phyloP scores from a whole-genome alignment of 257 asterid species.

The Nicotiana benthamiana region DNA sequence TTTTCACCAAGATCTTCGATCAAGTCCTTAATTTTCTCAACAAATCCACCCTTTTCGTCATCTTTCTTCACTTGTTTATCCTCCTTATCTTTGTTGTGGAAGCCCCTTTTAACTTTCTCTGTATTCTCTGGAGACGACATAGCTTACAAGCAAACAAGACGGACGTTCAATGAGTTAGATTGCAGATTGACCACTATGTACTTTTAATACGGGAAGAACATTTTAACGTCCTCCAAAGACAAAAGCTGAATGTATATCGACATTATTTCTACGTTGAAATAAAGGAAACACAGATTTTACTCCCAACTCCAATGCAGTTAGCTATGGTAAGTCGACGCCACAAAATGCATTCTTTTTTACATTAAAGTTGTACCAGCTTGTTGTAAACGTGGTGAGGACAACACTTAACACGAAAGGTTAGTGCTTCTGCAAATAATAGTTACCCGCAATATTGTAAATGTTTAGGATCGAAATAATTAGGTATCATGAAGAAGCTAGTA shows the following conservation, averaged over 20 bases:
- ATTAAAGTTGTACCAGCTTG: too few relatives aligned
- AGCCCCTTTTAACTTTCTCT: slow-evolving; percentile 42
- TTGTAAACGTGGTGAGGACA: too few relatives aligned
- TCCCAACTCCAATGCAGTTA: too few relatives aligned
- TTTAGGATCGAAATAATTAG: too few relatives aligned
- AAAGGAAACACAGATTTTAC: too few relatives aligned
- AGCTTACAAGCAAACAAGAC: slow-evolving; percentile 15
- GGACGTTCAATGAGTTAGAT: neutral
- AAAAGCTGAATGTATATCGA: neutral
- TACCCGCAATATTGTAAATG: too few relatives aligned
- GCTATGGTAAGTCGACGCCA: too few relatives aligned
- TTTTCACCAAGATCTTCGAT: slow-evolving; percentile 86
- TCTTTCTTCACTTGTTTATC: slow-evolving; percentile 31
- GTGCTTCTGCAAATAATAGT: too few relatives aligned
- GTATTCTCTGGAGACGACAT: slow-evolving; percentile 60
- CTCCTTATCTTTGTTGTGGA: slow-evolving; percentile 34
- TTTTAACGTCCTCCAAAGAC: neutral
- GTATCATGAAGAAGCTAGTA: too few relatives aligned
- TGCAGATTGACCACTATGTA: neutral
- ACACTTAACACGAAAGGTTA: too few relatives aligned
- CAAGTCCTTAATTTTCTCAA: slow-evolving; percentile 75
- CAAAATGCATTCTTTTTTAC: too few relatives aligned
- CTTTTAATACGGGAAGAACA: neutral
- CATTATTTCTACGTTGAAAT: too few relatives aligned
- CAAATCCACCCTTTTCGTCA: slow-evolving; percentile 61